A percentile compares a stretch with the other conserved stretches of the same genome.
Evolutionary conservation across 139 green algal species (phyloP).

Genomic region (Pleodorina starrii): DNA sequence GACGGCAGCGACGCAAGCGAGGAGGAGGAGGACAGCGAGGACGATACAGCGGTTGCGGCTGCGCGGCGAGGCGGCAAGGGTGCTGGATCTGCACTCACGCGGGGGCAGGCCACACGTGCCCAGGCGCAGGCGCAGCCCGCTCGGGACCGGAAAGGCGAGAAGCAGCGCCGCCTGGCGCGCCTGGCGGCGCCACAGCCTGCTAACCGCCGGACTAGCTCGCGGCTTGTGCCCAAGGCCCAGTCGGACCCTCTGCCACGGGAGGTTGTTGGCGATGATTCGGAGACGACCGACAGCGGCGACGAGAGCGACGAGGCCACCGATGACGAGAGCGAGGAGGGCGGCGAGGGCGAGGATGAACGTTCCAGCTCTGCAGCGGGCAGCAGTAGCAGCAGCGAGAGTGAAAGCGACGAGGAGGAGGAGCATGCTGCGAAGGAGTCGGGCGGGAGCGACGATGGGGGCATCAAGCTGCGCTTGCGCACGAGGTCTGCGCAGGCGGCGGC

Average conservation of each 20-base stretch:
- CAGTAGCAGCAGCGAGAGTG: slow-evolving; percentile 30
- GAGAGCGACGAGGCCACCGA: background rate
- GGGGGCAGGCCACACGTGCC: background rate
- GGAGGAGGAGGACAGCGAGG: background rate
- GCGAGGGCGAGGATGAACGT: background rate
- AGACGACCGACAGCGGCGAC: background rate
- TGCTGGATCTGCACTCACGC: background rate
- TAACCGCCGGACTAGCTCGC: slow-evolving; percentile 22
- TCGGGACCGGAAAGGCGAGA: slow-evolving; percentile 16
- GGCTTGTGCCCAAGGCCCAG: background rate
- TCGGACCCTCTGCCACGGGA: background rate
- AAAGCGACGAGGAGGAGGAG: slow-evolving; percentile 14
- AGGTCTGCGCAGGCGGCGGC: background rate
- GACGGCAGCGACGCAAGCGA: background rate
- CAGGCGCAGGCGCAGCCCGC: background rate
- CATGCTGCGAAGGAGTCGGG: background rate
- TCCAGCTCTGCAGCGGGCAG: background rate
- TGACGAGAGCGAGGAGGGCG: background rate
- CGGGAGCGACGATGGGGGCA: background rate
- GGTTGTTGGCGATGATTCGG: background rate
- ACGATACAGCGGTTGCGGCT: background rate
- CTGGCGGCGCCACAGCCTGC: background rate
- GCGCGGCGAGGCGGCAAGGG: background rate
- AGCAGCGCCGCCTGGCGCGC: slow-evolving; percentile 4
- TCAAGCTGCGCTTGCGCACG: background rate